Evolutionary conservation across 1,284 basidiomycete genomes (phyloP).

Genomic region (Rhizoctonia solani): DNA sequence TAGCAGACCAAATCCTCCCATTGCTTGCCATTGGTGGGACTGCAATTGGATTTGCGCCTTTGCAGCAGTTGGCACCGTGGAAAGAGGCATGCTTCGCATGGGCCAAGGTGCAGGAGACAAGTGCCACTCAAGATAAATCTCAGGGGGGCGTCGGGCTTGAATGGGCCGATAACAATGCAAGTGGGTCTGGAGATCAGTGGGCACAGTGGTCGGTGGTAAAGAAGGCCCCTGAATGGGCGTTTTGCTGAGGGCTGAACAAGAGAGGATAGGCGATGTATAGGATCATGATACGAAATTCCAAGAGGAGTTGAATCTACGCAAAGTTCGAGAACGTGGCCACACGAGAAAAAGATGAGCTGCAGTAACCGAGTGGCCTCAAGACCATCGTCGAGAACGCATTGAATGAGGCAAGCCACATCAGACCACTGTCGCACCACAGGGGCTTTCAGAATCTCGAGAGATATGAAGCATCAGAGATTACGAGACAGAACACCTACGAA

Average conservation of each 20-base stretch:
- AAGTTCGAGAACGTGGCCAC: too few relatives aligned
- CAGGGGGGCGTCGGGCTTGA: conserved; percentile 2
- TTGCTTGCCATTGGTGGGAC: conserved; percentile 4
- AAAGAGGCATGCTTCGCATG: not conserved
- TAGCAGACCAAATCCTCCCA: not conserved
- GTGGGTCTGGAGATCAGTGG: conserved; percentile 2
- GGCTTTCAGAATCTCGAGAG: too few relatives aligned
- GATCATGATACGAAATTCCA: too few relatives aligned
- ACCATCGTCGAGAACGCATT: too few relatives aligned
- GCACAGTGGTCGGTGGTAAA: conserved; percentile 1
- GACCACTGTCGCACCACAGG: too few relatives aligned
- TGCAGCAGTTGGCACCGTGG: not conserved
- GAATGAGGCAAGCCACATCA: too few relatives aligned
- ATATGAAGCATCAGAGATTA: too few relatives aligned
- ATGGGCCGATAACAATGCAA: not conserved
- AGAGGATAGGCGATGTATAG: not conserved
- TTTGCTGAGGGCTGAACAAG: conserved; percentile 15
- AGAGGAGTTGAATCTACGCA: too few relatives aligned
- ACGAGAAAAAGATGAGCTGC: too few relatives aligned
- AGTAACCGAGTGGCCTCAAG: too few relatives aligned
- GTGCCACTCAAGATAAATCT: not conserved
- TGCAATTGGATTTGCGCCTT: conserved; percentile 15
- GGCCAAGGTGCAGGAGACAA: not conserved
- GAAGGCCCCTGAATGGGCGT: conserved; percentile 30
- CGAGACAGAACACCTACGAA: too few relatives aligned